Conservation (phyloP, 306 rosid species). For the Corylus americana region DNA sequence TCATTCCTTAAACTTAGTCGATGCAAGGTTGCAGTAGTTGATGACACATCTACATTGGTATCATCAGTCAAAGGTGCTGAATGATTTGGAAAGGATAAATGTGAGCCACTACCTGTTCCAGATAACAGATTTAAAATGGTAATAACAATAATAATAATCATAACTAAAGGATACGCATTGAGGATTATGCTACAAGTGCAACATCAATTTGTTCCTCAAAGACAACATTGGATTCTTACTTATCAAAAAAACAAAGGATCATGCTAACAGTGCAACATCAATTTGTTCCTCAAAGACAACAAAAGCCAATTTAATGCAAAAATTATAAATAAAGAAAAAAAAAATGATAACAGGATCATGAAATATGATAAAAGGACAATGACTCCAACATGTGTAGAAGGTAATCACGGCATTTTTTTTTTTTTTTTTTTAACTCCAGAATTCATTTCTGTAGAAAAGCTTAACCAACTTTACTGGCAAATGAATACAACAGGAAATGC, state of each 20-base stretch:
- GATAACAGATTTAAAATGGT: background rate
- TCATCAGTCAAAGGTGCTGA: slow-evolving; percentile 25
- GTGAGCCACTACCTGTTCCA: slow-evolving; percentile 19
- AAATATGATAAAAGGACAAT: too few relatives aligned
- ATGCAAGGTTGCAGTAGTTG: slow-evolving; percentile 44
- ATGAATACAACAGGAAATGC: background rate
- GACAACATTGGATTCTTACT: too few relatives aligned
- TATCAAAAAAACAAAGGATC: background rate
- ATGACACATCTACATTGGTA: slow-evolving; percentile 37
- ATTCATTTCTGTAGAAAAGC: too few relatives aligned
- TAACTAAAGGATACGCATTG: background rate
- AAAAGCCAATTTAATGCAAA: too few relatives aligned
- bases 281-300: too few relatives aligned
- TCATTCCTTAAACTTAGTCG: slow-evolving; percentile 39
- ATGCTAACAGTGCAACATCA: too few relatives aligned
- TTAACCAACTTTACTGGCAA: too few relatives aligned
- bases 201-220: too few relatives aligned
- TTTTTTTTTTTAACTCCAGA: too few relatives aligned
- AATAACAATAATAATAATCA: background rate
- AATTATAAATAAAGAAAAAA: too few relatives aligned
- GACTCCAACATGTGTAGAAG: background rate
- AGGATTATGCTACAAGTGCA: background rate
- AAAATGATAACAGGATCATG: too few relatives aligned
- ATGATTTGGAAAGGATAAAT: slow-evolving; percentile 23
- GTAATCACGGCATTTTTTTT: too few relatives aligned